phyloP scores from a whole-genome alignment of 495 filamentous ascomycete species.

The Talaromyces trachyspermus region DNA sequence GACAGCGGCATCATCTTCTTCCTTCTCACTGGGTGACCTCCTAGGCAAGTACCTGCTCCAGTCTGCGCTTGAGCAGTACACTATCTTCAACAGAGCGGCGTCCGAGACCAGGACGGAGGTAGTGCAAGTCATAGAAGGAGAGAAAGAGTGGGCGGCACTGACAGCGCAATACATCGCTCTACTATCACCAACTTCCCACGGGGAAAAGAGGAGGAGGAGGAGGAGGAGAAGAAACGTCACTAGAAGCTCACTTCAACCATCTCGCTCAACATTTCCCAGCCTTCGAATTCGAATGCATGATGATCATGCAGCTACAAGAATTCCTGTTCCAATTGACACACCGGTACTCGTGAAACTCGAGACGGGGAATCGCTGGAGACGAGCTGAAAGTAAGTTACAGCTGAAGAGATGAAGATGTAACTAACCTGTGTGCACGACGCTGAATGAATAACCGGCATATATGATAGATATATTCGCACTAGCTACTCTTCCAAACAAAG shows the following conservation, averaged over 20 bases:
- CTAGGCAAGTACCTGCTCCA: conserved; percentile 44
- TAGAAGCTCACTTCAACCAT: conserved; percentile 4
- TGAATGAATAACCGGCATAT: too few species aligned
- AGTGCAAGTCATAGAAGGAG: background rate
- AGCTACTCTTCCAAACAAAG: too few species aligned
- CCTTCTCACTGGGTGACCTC: too few species aligned
- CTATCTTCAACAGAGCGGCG: conserved; percentile 19
- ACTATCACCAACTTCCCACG: conserved; percentile 9
- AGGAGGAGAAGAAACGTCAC: conserved; percentile 2
- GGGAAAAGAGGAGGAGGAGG: background rate
- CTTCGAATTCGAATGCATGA: conserved; percentile 16
- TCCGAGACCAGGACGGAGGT: conserved; percentile 12
- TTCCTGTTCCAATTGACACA: conserved; percentile 28
- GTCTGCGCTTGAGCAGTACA: conserved; percentile 40
- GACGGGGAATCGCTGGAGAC: conserved; percentile 30
- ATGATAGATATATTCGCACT: too few species aligned
- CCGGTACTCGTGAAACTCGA: conserved; percentile 42
- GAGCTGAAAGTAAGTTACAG: conserved; percentile 24
- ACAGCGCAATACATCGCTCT: conserved; percentile 5
- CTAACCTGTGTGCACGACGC: too few species aligned
- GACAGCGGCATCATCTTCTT: conserved; percentile 25
- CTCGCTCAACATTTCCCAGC: conserved; percentile 10
- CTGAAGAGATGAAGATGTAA: conserved; percentile 16
- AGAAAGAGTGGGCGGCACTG: background rate
- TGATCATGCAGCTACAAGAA: conserved; percentile 24